phyloP scores from a whole-genome alignment of 192 early-diverging fungal species.

The Diversispora epigaea region DNA sequence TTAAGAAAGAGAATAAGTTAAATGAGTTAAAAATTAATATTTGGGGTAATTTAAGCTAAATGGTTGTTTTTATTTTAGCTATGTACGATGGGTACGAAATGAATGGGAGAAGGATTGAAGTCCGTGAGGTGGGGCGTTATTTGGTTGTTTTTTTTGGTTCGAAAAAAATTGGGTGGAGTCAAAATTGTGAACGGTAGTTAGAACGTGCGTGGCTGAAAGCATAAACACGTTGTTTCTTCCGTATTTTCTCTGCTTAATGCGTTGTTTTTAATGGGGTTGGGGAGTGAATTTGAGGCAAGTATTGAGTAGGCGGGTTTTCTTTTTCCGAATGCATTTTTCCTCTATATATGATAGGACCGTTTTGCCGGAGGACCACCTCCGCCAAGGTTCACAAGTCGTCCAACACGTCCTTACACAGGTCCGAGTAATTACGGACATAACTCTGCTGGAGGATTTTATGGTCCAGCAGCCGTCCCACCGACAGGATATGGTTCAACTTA shows the following conservation, averaged over 20 bases:
- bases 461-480: not conserved
- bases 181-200: conserved; percentile 5
- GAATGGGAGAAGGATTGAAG: conserved; percentile 74
- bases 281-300: conserved; percentile 3
- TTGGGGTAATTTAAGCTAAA: conserved; percentile 22
- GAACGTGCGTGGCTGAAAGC: not conserved
- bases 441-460: conserved; percentile 25
- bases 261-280: not conserved
- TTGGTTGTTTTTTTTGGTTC: conserved; percentile 33
- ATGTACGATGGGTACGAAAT: conserved; percentile 80
- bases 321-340: conserved; percentile 28
- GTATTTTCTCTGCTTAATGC: not conserved
- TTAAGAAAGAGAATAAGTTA: not conserved
- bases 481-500: conserved; percentile 8
- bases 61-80: conserved; percentile 53
- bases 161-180: conserved; percentile 12
- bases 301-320: conserved; percentile 34
- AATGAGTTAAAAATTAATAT: not conserved
- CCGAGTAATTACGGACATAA: conserved; percentile 12
- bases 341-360: conserved; percentile 33
- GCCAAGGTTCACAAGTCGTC: conserved; percentile 29
- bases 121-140: conserved; percentile 66
- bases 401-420: conserved; percentile 23
- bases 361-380: conserved; percentile 37
- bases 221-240: conserved; percentile 15